Evolutionary conservation across 2,329 filamentous ascomycete species (phyloP), one percentile per base, ranked within the genome.

Genomic region (Rutstroemia sp.): DNA sequence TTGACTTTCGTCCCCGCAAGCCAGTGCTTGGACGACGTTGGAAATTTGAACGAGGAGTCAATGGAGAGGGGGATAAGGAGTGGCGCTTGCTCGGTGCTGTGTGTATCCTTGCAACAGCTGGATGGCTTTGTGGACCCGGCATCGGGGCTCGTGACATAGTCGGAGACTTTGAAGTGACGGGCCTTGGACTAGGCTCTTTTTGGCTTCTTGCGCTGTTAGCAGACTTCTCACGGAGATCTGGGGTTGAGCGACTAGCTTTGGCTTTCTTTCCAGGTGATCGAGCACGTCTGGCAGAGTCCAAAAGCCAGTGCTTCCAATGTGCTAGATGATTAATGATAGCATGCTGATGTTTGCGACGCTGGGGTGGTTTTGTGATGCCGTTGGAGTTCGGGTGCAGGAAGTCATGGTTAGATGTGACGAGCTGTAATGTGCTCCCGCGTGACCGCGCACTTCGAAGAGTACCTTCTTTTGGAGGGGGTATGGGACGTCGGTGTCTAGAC

Each of bases 1-100:
- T 99, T 0, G 92, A 97, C 71, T 97, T 97, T 59, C 94, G 84
- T 39, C 94, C 92, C 27, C 92, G 83, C 46, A 97, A 79, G 30
- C 92, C 92, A 45, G 80, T 83, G 5, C 90, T 95, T 2, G 90
- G 84, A 38, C 91, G 87, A 10, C 94, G 85, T 18, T 47, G 50
- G 66, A 95, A 87, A 0, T 88, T 89, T 5, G 90, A 91, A 41
- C 91, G 87, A 3, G 94, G 92, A 0, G 94, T 97, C 42, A 96
- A 72, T 0, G 94, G 92, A 2, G 86, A 87, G 0, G 94, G 94
- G 0, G 90, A 95, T 9, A 95, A 74, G 0, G 91, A 96, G 59
- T 90, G 87, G 16, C 90, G 82, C 66, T 86, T 86, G 66, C 68
- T 72, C 7, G 70, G 65, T 45, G 75, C 70, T 58, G 75, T 69